These are phyloP conservation scores for Anaeramoeba flamelloides DNA, from an alignment of 78 protist species.

Conservation along the genomic window DNA sequence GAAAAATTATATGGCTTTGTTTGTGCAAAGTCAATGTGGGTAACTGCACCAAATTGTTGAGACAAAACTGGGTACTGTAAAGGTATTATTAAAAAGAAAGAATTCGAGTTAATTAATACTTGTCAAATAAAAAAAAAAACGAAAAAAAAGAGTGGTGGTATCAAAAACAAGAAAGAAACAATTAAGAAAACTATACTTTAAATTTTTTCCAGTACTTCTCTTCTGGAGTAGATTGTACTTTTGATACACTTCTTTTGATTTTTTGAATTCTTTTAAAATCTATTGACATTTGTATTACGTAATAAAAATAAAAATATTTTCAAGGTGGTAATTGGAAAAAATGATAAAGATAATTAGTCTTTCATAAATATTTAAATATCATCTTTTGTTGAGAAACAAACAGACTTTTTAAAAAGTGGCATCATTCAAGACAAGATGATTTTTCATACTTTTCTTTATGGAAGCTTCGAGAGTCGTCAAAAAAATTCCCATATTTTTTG, in stretches of 20 bases:
- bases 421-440: no score
- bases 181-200: not conserved
- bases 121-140: not conserved
- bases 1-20: not conserved
- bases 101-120: not conserved
- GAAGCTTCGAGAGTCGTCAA: no score
- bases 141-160: not conserved
- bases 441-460: no score
- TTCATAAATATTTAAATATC: no score
- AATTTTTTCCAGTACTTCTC: not conserved
- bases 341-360: no score
- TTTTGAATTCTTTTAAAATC: not conserved
- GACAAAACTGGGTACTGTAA: not conserved
- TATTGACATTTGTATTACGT: not conserved
- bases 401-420: no score
- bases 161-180: not conserved
- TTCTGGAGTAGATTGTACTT: not conserved
- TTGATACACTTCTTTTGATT: not conserved
- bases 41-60: not conserved
- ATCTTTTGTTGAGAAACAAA: no score
- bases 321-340: no score
- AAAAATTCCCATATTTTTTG: no score
- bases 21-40: not conserved
- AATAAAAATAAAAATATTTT: no score
- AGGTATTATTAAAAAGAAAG: not conserved